Evolutionary conservation across 257 asterid genomes (phyloP).

Genomic region (Nyctanthes arbortristis): DNA sequence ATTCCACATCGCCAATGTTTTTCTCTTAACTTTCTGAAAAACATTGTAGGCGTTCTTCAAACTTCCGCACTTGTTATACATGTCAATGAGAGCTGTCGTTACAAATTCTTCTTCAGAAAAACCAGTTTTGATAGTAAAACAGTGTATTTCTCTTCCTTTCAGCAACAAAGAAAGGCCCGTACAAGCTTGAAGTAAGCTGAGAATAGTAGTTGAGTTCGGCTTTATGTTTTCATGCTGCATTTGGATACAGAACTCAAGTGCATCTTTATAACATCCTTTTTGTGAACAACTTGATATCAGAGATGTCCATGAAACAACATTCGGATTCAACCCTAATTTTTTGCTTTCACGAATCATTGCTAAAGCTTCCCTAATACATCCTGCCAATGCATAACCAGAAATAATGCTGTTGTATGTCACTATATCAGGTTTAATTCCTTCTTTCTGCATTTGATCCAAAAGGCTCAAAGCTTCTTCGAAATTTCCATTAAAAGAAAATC

Average conservation of each 20-base stretch:
- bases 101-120: slow-evolving; percentile 41
- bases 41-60: slow-evolving; percentile 43
- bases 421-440: slow-evolving; percentile 50
- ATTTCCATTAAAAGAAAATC: slow-evolving; percentile 48
- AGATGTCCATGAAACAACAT: slow-evolving; percentile 69
- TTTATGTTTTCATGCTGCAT: slow-evolving; percentile 52
- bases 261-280: slow-evolving; percentile 39
- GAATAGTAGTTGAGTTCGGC: slow-evolving; percentile 51
- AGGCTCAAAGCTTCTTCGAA: slow-evolving; percentile 42
- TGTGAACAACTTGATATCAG: slow-evolving; percentile 61
- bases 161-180: slow-evolving; percentile 47
- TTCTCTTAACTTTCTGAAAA: slow-evolving; percentile 35
- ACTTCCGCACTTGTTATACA: slow-evolving; percentile 62
- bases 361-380: slow-evolving; percentile 47
- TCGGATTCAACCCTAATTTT: slow-evolving; percentile 46
- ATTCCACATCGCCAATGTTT: slow-evolving; percentile 54
- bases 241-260: slow-evolving; percentile 41
- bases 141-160: slow-evolving; percentile 59
- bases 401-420: slow-evolving; percentile 60
- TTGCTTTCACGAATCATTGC: slow-evolving; percentile 37
- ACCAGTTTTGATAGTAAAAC: slow-evolving; percentile 36
- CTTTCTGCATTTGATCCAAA: slow-evolving; percentile 45
- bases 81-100: slow-evolving; percentile 57
- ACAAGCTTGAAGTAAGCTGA: slow-evolving; percentile 54
- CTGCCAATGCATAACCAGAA: slow-evolving; percentile 53